These are phyloP conservation scores for Fonsecaea pugnacius DNA, from an alignment of 2,329 filamentous ascomycete species.

Conservation along the genomic window DNA sequence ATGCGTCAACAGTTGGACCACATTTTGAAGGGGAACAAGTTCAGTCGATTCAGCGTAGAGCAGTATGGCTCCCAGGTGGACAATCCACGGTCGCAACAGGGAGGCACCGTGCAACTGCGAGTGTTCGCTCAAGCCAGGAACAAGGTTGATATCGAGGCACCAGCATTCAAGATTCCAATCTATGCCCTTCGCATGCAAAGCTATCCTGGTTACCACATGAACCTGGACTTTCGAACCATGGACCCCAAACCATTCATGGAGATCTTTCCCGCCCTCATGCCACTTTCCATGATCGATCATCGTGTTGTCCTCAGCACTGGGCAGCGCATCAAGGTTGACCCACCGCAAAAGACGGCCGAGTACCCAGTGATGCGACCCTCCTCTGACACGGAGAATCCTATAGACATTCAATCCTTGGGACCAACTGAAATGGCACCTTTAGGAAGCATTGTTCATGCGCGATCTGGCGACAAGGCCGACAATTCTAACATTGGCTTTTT, in stretches of 20 bases:
- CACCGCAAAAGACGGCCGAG: constrained; percentile 1
- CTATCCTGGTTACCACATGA: constrained; percentile 52
- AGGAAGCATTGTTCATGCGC: constrained; percentile 50
- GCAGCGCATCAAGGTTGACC: not conserved
- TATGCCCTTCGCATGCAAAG: constrained; percentile 45
- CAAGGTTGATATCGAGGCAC: constrained; percentile 11
- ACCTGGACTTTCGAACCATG: constrained; percentile 52
- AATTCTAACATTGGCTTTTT: constrained; percentile 50
- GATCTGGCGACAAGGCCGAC: constrained; percentile 48
- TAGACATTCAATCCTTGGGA: constrained; percentile 34
- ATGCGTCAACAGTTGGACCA: constrained; percentile 25
- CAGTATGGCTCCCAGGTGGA: constrained; percentile 42
- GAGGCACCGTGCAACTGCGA: constrained; percentile 44
- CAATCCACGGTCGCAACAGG: constrained; percentile 47
- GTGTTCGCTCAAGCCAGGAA: constrained; percentile 20
- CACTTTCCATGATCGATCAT: constrained; percentile 30
- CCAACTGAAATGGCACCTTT: constrained; percentile 42
- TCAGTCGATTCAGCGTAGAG: constrained; percentile 45
- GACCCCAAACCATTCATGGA: constrained; percentile 51
- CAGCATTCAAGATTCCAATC: constrained; percentile 15
- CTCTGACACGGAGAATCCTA: constrained; percentile 17
- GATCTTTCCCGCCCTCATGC: constrained; percentile 47
- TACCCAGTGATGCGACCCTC: constrained; percentile 13
- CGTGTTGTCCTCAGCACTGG: constrained; percentile 16
- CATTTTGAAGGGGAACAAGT: constrained; percentile 40